Evolutionary conservation across 2,329 filamentous ascomycete species (phyloP).

Genomic region (Aspergillus pseudoviridinutans): DNA sequence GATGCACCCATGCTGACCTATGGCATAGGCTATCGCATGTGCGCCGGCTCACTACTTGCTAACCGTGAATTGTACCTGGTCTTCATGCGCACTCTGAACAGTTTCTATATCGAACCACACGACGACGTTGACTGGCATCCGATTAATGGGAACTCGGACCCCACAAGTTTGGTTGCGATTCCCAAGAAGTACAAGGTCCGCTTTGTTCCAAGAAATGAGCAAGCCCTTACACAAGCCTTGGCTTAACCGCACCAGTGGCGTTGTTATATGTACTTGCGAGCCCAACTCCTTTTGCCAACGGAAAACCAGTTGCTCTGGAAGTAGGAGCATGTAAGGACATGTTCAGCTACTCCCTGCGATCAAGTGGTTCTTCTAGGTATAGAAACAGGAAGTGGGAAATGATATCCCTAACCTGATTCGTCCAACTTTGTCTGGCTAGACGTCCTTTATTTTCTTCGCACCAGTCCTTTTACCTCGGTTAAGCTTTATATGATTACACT

Average conservation of each 20-base stretch:
- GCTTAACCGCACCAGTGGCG: conserved; percentile 13
- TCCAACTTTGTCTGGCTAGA: background rate
- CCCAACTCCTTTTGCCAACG: background rate
- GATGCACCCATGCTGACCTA: conserved; percentile 64
- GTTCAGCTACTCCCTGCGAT: background rate
- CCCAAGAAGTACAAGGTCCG: conserved; percentile 55
- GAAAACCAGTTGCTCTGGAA: background rate
- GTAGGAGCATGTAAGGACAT: background rate
- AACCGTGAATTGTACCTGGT: conserved; percentile 64
- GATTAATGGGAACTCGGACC: conserved; percentile 56
- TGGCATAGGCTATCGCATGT: conserved; percentile 65
- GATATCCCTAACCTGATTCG: background rate
- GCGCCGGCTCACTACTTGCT: conserved; percentile 59
- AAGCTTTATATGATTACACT: background rate
- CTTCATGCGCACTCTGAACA: conserved; percentile 59
- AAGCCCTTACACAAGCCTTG: conserved; percentile 43
- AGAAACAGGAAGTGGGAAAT: too few species aligned
- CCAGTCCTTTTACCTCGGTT: background rate
- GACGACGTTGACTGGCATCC: conserved; percentile 58
- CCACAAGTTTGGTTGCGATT: conserved; percentile 59
- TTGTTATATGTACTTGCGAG: background rate
- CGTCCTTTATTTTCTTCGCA: too few species aligned
- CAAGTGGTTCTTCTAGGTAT: background rate
- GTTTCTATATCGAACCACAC: conserved; percentile 55
- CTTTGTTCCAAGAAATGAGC: conserved; percentile 54